Percentiles rank a stretch among this genome's conserved stretches.
Evolutionary conservation across 2,329 filamentous ascomycete genomes (phyloP).

Genomic region (Ceratocystis colombiana): DNA sequence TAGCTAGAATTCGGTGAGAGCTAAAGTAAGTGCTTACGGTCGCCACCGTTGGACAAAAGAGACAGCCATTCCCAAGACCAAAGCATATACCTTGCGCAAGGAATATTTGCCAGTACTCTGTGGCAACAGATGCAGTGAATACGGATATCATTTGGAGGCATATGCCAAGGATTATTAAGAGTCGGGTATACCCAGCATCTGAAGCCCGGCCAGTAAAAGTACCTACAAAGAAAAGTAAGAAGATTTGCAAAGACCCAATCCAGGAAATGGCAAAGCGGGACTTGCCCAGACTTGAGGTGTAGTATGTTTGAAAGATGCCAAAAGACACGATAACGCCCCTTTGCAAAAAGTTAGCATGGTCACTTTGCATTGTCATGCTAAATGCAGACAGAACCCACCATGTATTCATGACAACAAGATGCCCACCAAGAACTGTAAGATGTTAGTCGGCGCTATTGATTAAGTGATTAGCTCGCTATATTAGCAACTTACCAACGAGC

Average conservation of each 20-base stretch:
- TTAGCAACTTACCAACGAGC: conserved; percentile 34
- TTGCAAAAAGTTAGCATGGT: conserved; percentile 10
- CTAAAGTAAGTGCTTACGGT: conserved; percentile 58
- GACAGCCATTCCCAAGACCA: conserved; percentile 49
- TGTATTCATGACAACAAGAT: conserved; percentile 43
- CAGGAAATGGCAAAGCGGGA: conserved; percentile 41
- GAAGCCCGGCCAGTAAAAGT: conserved; percentile 44
- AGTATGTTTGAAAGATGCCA: conserved; percentile 48
- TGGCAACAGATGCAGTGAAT: conserved; percentile 38
- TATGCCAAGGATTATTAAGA: conserved; percentile 36
- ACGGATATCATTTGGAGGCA: conserved; percentile 39
- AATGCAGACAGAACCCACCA: conserved; percentile 33
- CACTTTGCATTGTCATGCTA: background rate
- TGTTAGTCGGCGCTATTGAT: background rate
- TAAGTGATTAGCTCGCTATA: background rate
- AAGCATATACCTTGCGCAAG: conserved; percentile 46
- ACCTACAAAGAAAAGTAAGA: conserved; percentile 46
- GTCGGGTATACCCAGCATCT: conserved; percentile 45
- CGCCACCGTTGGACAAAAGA: conserved; percentile 56
- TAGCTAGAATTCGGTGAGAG: conserved; percentile 46
- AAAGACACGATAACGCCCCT: conserved; percentile 48
- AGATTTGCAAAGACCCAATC: conserved; percentile 47
- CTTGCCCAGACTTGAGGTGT: conserved; percentile 35
- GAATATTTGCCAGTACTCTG: conserved; percentile 46
- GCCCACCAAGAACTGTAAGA: conserved; percentile 30